phyloP scores from a whole-genome alignment of 2,329 filamentous ascomycete species.

The Parastagonospora nodorum region DNA sequence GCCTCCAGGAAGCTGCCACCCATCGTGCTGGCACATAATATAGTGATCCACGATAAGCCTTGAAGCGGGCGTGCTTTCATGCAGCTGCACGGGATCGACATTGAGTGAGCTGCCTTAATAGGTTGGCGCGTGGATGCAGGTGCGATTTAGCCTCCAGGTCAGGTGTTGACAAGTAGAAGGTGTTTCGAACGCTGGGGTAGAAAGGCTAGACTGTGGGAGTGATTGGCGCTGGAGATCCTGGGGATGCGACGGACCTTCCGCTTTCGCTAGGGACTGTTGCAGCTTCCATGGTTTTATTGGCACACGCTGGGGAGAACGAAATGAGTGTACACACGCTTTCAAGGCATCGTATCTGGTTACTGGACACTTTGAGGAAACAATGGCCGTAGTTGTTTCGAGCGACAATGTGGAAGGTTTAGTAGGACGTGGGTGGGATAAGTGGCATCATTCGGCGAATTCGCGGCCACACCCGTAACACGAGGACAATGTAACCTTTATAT shows the following conservation, averaged over 20 bases:
- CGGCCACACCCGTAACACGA: background rate
- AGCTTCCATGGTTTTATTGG: background rate
- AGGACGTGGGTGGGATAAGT: background rate
- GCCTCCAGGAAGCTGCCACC: conserved; percentile 29
- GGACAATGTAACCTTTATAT: background rate
- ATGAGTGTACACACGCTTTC: background rate
- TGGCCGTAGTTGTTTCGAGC: background rate
- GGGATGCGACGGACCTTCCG: conserved; percentile 7
- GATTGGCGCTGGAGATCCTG: conserved; percentile 7
- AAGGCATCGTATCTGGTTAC: background rate
- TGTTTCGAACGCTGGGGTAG: conserved; percentile 4
- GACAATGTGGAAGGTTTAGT: background rate
- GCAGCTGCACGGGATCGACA: conserved; percentile 18
- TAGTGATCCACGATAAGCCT: conserved; percentile 24
- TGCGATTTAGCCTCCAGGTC: conserved; percentile 5
- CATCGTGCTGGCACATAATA: conserved; percentile 31
- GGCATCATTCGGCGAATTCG: background rate
- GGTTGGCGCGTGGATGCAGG: conserved; percentile 9
- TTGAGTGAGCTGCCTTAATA: conserved; percentile 18
- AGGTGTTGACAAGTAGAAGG: conserved; percentile 2
- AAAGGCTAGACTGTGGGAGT: conserved; percentile 3
- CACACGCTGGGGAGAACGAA: background rate
- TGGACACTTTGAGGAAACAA: background rate
- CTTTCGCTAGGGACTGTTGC: conserved; percentile 2
- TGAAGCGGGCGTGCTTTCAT: conserved; percentile 9